Evolutionary conservation across 2,329 filamentous ascomycete species (phyloP).

Genomic region (Sclerotinia glacialis): DNA sequence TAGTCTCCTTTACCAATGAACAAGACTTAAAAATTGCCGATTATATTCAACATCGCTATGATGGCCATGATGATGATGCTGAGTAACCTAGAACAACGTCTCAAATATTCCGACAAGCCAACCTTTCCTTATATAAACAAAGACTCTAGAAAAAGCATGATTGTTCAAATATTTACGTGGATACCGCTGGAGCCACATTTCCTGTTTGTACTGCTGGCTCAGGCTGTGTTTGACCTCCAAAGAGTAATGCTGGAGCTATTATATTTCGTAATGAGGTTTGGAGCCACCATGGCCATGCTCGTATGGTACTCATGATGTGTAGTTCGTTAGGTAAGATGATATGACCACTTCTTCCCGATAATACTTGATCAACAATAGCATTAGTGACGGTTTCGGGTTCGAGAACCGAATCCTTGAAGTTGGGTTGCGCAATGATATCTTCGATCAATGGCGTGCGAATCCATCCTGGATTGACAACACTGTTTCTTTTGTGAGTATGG

Average conservation of each 20-base stretch:
- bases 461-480: slow-evolving; percentile 61
- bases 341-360: slow-evolving; percentile 51
- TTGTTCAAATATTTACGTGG: slow-evolving; percentile 14
- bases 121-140: not conserved
- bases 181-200: not conserved
- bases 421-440: slow-evolving; percentile 48
- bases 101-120: not conserved
- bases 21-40: not conserved
- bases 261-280: slow-evolving; percentile 30
- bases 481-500: slow-evolving; percentile 29
- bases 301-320: slow-evolving; percentile 26
- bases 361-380: slow-evolving; percentile 57
- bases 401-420: slow-evolving; percentile 51
- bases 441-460: slow-evolving; percentile 57
- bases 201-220: not conserved
- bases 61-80: slow-evolving; percentile 6
- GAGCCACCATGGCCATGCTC: slow-evolving; percentile 36
- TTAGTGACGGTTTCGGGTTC: slow-evolving; percentile 62
- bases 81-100: slow-evolving; percentile 17
- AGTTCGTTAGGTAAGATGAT: slow-evolving; percentile 49
- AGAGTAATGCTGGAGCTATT: slow-evolving; percentile 23
- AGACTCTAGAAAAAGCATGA: not conserved
- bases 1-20: too few species aligned
- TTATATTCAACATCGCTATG: not conserved
- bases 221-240: not conserved